Evolutionary conservation across 345 rosid genomes (phyloP), one percentile per base, ranked within the genome.

Genomic region (Reutealis trisperma): DNA sequence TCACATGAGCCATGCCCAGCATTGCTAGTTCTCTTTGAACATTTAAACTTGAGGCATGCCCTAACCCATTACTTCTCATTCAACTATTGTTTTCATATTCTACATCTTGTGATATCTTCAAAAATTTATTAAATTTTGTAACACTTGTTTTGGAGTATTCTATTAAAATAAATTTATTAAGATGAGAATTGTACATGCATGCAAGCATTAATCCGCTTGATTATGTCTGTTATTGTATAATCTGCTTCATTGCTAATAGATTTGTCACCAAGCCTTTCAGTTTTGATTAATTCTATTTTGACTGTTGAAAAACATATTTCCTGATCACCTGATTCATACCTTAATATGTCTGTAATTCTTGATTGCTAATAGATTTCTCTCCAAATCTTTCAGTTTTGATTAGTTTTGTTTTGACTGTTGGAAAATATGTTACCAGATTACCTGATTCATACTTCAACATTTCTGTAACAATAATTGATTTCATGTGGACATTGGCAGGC

Each of bases 401-500:
- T 51, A 18, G 7, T 51, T 54, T 54, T 54, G n/a, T 54, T 54
- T 51, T 54, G 59, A 16, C 59, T 54, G 59, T 54, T 54, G n/a
- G 44, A 21, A 34, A 58, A 54, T 12, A 21, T 8, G 1, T 25
- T 59, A 6, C 70, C 45, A 6, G 16, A 13, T 44, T 30, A 47
- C 41, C 2, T 70, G 34, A 47, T 77, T 51, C 49, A 30, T 62
- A 49, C 32, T 32, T 42, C 22, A 47, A 6, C 41, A 5, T 61
- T 21, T 27, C 45, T 25, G 18, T 51, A 11, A 51, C 41, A 24
- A 3, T 63, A 7, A 15, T 21, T 18, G 13, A 41, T 63, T 37
- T 64, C n/a, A 25, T n/a, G 70, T 41, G 47, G 41, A 47, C 25
- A 34, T 49, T 77, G 63, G 41, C 90, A 96, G 98, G 91, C 95